A percentile compares a stretch with the other conserved stretches of the same genome.
phyloP scores from a whole-genome alignment of 768 basidiomycete genomes.

The Lactifluus volemus region DNA sequence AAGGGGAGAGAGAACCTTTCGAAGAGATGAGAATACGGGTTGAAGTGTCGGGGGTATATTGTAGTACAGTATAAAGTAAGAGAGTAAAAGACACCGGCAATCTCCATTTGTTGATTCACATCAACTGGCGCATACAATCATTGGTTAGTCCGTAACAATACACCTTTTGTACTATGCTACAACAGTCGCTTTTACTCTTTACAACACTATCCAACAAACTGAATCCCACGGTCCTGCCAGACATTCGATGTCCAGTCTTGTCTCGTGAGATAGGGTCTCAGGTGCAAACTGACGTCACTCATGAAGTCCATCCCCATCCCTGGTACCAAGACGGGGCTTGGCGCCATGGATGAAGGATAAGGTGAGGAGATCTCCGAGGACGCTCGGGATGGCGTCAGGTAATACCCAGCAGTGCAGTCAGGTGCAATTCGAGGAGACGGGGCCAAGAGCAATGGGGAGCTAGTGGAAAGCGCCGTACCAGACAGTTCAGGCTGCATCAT shows the following conservation, averaged over 20 bases:
- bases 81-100: not conserved
- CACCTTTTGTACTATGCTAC: not conserved
- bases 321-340: not conserved
- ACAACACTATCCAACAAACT: not conserved
- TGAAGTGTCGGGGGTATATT: not conserved
- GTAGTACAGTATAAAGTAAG: not conserved
- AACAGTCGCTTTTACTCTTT: not conserved
- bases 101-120: slow-evolving; percentile 8
- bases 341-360: not conserved
- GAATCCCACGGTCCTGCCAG: slow-evolving; percentile 4
- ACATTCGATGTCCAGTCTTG: not conserved
- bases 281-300: not conserved
- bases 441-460: not conserved
- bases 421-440: not conserved
- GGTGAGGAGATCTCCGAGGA: not conserved
- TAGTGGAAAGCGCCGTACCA: not conserved
- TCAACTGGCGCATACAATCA: slow-evolving; percentile 1
- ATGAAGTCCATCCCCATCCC: not conserved
- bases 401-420: not conserved
- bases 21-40: not conserved
- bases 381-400: not conserved
- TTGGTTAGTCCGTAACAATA: not conserved
- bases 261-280: not conserved
- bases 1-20: not conserved
- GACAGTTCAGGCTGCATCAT: not conserved